Evolutionary conservation across 805 yeast genomes (phyloP), one percentile per base, ranked within the genome.

Genomic region (Torulaspora microellipsoides): DNA sequence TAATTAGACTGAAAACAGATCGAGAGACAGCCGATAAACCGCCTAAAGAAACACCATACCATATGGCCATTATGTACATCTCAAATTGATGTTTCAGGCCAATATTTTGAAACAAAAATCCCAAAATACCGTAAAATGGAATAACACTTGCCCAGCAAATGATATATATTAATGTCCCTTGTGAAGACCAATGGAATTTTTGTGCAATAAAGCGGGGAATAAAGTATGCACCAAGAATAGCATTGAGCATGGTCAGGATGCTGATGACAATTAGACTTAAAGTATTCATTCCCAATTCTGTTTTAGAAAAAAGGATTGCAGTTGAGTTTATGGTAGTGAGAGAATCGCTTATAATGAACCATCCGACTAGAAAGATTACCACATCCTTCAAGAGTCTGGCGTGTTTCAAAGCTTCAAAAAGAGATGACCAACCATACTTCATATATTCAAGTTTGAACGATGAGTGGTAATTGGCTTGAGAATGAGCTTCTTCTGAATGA

Each of bases 11-110:
- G 59, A 78, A 85, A 3, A 83, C 67, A 1, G 89, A 80, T 37
- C 93, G 70, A 23, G 88, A 76, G 1, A 81, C 70, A 0, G 91
- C 81, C 8, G 84, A 74, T 17, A 85, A 63, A 0, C 89, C 89
- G 25, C 95, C 95, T 20, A 85, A 60, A 0, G 87, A 76, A 42
- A 81, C 62, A 1, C 95, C 93, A 60, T 85, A 85, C 85, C 89
- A 81, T 0, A 79, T 63, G 0, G 90, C 87, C 17, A 84, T 61
- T 1, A 78, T 32, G 53, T 74, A 85, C 82, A 84, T 81, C 58
- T 85, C 95, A 56, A 69, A 65, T n/a, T 77, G 71, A 47, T 77
- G 77, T 42, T 74, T 77, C 36, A 85, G 65, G 0, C 93, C 91
- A 35, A 83, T 56, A 11, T 52, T 54, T 1, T 69, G 56, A 52